Conservation (phyloP, 2,329 filamentous ascomycete species). For the Emmonsiellopsis sp. region DNA sequence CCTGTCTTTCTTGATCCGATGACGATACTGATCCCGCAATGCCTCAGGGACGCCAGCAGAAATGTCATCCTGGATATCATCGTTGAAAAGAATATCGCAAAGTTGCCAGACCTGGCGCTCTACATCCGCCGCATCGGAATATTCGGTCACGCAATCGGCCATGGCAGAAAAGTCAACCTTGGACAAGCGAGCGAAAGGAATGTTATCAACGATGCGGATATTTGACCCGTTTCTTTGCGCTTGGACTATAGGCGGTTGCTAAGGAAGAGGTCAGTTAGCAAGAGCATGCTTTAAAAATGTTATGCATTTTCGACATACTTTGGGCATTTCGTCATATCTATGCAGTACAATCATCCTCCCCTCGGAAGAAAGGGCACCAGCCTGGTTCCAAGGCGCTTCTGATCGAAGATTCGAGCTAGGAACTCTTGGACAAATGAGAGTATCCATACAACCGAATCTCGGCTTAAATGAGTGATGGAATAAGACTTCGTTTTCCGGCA, state of each 20-base stretch:
- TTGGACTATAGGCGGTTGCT: slow-evolving; percentile 24
- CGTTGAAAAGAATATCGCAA: slow-evolving; percentile 77
- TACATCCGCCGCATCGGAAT: slow-evolving; percentile 21
- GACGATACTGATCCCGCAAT: slow-evolving; percentile 28
- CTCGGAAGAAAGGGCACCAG: slow-evolving; percentile 52
- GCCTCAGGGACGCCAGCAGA: slow-evolving; percentile 31
- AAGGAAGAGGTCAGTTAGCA: neutral
- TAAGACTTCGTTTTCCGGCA: slow-evolving; percentile 54
- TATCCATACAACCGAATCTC: slow-evolving; percentile 66
- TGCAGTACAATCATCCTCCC: slow-evolving; percentile 39
- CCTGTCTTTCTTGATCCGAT: slow-evolving; percentile 40
- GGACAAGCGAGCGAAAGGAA: slow-evolving; percentile 45
- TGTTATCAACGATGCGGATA: slow-evolving; percentile 44
- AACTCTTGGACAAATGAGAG: slow-evolving; percentile 53
- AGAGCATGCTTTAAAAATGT: neutral
- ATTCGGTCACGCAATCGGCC: slow-evolving; percentile 18
- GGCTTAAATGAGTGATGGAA: slow-evolving; percentile 70
- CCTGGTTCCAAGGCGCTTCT: slow-evolving; percentile 41
- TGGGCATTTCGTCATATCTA: slow-evolving; percentile 1
- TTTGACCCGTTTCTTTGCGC: slow-evolving; percentile 25
- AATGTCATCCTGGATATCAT: slow-evolving; percentile 40
- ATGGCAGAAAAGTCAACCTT: slow-evolving; percentile 26
- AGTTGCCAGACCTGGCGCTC: slow-evolving; percentile 66
- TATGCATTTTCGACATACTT: neutral
- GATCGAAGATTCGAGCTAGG: neutral